Conservation (phyloP, 2,329 filamentous ascomycete species). For the Aspergillus fructus region DNA sequence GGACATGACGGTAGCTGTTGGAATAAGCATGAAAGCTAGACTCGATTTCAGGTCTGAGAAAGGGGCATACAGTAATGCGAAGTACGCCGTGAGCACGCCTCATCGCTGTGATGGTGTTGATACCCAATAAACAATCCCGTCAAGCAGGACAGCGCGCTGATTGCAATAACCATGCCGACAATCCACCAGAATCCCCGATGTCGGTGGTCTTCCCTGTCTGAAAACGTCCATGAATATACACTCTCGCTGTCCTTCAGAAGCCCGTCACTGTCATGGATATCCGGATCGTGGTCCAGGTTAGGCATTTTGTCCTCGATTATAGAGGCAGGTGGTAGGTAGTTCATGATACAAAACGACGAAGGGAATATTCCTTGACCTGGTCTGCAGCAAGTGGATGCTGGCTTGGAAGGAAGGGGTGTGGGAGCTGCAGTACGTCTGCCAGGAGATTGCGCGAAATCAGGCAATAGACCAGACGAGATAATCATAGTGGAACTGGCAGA, state of each 20-base stretch:
- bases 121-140: conserved; percentile 17
- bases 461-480: not conserved
- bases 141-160: conserved; percentile 20
- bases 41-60: not conserved
- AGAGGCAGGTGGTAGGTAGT: not conserved
- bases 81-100: conserved; percentile 22
- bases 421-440: not conserved
- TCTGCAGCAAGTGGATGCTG: too few species aligned
- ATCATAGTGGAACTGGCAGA: not conserved
- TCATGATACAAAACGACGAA: not conserved
- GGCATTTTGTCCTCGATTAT: conserved; percentile 9
- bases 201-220: not conserved
- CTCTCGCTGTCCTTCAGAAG: conserved; percentile 7
- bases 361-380: too few species aligned
- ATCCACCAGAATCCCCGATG: conserved; percentile 2
- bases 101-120: conserved; percentile 17
- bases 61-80: conserved; percentile 24
- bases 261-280: not conserved
- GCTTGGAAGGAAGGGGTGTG: not conserved
- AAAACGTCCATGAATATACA: not conserved
- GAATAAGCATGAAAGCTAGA: not conserved
- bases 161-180: conserved; percentile 15
- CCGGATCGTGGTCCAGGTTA: not conserved
- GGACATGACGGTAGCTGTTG: conserved; percentile 35
- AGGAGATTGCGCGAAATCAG: not conserved